Conservation (phyloP, 805 yeast genomes). For the Blastobotrys americana region DNA sequence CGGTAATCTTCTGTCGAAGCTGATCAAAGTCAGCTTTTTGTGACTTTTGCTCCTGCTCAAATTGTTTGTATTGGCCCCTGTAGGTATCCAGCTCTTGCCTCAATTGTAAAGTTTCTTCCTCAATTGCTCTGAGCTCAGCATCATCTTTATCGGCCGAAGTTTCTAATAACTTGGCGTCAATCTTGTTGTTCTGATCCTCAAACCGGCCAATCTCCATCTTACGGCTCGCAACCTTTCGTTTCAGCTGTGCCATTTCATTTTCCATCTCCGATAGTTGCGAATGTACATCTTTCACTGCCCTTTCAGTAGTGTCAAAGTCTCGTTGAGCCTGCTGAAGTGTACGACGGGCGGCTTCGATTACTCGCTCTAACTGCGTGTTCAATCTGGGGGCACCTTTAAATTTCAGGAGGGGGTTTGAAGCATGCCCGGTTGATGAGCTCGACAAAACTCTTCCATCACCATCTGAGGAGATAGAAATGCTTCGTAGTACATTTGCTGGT, state of each 20-base stretch:
- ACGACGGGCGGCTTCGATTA: not conserved
- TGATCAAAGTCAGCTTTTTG: not conserved
- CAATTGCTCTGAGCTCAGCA: not conserved
- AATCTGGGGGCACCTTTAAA: not conserved
- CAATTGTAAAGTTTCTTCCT: not conserved
- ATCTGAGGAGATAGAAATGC: constrained; percentile 37
- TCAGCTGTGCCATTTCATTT: not conserved
- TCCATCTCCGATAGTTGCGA: not conserved
- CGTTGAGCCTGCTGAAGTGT: not conserved
- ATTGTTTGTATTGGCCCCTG: not conserved
- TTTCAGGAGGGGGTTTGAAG: not conserved
- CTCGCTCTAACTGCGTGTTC: not conserved
- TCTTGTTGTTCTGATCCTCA: not conserved
- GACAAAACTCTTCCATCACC: constrained; percentile 41
- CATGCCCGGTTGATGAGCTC: too few species aligned
- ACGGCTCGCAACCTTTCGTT: not conserved
- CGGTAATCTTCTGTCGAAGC: not conserved
- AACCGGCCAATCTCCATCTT: not conserved
- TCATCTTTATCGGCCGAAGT: constrained; percentile 11
- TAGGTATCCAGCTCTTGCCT: not conserved
- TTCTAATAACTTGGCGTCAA: constrained; percentile 16
- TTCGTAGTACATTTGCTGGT: constrained; percentile 37
- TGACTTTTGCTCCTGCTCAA: not conserved
- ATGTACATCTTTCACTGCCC: not conserved
- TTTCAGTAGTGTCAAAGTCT: not conserved